These are phyloP conservation scores for Pseudopithomyces maydicus DNA, from an alignment of 2,329 filamentous ascomycete genomes.

Conservation along the genomic window DNA sequence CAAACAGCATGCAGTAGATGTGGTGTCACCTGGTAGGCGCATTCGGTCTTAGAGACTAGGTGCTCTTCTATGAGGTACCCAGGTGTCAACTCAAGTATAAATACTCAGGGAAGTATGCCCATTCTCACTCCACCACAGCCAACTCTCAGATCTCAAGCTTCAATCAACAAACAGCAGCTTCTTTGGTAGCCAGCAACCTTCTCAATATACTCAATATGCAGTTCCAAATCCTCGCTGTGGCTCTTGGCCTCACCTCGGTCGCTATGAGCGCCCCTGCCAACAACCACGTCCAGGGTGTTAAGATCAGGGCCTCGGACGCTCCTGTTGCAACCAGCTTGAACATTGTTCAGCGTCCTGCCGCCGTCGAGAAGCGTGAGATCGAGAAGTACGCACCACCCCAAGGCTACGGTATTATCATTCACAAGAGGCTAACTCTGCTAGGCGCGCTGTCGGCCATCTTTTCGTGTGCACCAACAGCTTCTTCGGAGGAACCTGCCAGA, in stretches of 20 bases:
- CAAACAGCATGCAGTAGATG: not conserved
- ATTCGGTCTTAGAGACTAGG: not conserved
- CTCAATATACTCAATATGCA: conserved; percentile 5
- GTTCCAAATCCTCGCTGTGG: conserved; percentile 4
- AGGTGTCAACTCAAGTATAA: not conserved
- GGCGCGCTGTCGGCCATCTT: conserved; percentile 5
- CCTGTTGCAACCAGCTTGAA: conserved; percentile 4
- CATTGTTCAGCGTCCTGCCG: not conserved
- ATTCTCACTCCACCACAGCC: not conserved
- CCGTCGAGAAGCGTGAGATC: not conserved
- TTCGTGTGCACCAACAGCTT: conserved; percentile 6
- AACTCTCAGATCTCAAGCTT: not conserved
- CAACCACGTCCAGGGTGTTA: not conserved
- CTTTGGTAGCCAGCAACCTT: not conserved
- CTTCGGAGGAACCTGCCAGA: conserved; percentile 7
- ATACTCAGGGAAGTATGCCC: not conserved
- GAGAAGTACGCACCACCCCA: conserved; percentile 2
- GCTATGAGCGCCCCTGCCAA: not conserved
- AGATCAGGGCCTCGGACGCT: not conserved
- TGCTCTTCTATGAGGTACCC: too few species aligned
- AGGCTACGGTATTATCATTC: not conserved
- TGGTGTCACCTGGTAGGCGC: not conserved
- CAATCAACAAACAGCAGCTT: not conserved
- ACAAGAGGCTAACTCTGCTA: not conserved
- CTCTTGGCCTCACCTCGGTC: conserved; percentile 8